These are phyloP conservation scores for Lyophyllum atratum DNA, from an alignment of 768 basidiomycete species.

Conservation along the genomic window DNA sequence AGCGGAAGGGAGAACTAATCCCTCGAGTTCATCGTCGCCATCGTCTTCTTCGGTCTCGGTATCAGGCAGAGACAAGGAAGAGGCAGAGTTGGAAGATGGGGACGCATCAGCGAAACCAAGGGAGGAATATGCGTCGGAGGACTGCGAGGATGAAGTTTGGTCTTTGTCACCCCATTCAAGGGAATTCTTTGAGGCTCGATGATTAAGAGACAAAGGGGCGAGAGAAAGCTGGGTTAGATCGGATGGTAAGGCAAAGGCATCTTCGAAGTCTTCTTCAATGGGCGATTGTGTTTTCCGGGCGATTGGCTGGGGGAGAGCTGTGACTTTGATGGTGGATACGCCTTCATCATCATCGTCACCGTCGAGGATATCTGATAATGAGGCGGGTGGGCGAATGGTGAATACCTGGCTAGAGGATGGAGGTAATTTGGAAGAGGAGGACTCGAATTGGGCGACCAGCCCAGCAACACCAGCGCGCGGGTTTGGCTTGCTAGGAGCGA, in stretches of 20 bases:
- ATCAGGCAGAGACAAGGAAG: constrained; percentile 65
- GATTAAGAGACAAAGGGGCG: constrained; percentile 72
- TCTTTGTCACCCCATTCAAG: constrained; percentile 87
- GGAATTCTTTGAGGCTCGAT: constrained; percentile 80
- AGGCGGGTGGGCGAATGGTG: constrained; percentile 68
- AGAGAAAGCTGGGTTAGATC: constrained; percentile 83
- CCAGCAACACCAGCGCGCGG: constrained; percentile 38
- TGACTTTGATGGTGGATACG: constrained; percentile 80
- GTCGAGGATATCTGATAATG: constrained; percentile 44
- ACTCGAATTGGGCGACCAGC: constrained; percentile 40
- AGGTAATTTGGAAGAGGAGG: constrained; percentile 29
- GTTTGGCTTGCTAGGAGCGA: constrained; percentile 58
- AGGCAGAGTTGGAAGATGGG: constrained; percentile 70
- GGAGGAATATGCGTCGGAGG: constrained; percentile 84
- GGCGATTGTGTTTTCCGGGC: constrained; percentile 37
- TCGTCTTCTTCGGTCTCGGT: constrained; percentile 74
- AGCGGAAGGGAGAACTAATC: constrained; percentile 74
- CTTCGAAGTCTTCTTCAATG: constrained; percentile 81
- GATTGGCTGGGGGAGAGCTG: constrained; percentile 46
- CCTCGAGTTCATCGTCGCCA: constrained; percentile 77
- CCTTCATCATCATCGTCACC: constrained; percentile 81
- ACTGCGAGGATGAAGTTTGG: constrained; percentile 79
- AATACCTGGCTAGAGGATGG: constrained; percentile 38
- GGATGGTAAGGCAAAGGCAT: constrained; percentile 77
- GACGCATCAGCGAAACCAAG: constrained; percentile 75